Evolutionary conservation across 305 asterid genomes (phyloP).

Genomic region (Plantago lanceolata): DNA sequence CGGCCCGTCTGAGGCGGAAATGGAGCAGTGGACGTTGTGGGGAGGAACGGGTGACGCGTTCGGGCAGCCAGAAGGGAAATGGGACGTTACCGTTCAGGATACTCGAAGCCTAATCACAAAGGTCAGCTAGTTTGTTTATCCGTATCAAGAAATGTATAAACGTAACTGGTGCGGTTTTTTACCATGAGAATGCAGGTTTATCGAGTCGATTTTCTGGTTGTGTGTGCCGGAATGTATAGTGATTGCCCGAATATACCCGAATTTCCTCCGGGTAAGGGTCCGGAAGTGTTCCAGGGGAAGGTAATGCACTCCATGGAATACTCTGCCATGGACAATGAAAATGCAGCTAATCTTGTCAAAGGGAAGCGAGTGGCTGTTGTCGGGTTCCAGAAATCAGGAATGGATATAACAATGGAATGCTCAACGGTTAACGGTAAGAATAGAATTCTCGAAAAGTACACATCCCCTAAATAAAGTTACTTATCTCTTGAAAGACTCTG

Average conservation of each 20-base stretch:
- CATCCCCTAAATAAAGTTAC: neutral
- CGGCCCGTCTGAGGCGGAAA: constrained; percentile 30
- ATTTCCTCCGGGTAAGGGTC: constrained; percentile 35
- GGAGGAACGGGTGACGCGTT: constrained; percentile 32
- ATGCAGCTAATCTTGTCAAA: constrained; percentile 29
- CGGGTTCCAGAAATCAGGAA: constrained; percentile 43
- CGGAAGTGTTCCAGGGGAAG: constrained; percentile 36
- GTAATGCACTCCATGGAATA: constrained; percentile 50
- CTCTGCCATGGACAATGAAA: constrained; percentile 32
- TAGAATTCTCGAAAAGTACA: neutral
- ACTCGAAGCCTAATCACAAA: constrained; percentile 17
- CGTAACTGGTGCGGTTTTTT: neutral
- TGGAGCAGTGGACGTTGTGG: constrained; percentile 29
- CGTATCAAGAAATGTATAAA: neutral
- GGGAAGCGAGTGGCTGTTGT: constrained; percentile 39
- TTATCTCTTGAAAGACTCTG: neutral
- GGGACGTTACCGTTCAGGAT: constrained; percentile 34
- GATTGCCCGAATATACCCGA: constrained; percentile 39
- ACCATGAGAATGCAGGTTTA: constrained; percentile 25
- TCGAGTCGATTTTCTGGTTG: constrained; percentile 33
- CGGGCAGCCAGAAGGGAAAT: constrained; percentile 28
- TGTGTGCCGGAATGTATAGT: constrained; percentile 37
- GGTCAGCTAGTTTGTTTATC: constrained; percentile 12
- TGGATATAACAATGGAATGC: constrained; percentile 45
- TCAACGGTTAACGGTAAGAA: constrained; percentile 33